Conservation (phyloP, 2,329 filamentous ascomycete genomes). For the Leptographium flavum region DNA sequence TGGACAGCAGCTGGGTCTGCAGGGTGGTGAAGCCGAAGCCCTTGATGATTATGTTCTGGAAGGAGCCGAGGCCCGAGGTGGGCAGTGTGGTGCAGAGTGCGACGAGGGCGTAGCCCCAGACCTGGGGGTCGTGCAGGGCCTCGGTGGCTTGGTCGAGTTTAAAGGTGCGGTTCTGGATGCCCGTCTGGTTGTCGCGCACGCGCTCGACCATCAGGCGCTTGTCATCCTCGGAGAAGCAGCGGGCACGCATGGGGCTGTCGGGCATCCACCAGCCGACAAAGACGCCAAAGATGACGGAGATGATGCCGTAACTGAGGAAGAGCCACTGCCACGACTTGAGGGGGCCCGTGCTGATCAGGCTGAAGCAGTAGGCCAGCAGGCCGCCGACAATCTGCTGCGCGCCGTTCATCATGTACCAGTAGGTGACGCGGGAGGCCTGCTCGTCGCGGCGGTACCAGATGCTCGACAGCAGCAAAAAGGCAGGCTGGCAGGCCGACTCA, state of each 20-base stretch:
- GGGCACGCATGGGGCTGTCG: constrained; percentile 57
- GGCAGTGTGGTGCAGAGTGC: constrained; percentile 60
- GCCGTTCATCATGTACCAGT: constrained; percentile 71
- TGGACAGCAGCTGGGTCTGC: constrained; percentile 58
- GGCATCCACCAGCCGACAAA: constrained; percentile 52
- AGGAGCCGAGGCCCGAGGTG: constrained; percentile 57
- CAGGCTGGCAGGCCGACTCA: constrained; percentile 55
- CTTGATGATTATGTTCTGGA: constrained; percentile 61
- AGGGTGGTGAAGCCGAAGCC: constrained; percentile 51
- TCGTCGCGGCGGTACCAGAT: constrained; percentile 62
- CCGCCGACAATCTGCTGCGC: constrained; percentile 59
- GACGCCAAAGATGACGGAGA: constrained; percentile 48
- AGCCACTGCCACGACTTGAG: constrained; percentile 55
- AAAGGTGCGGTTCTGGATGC: constrained; percentile 40
- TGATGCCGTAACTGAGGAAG: constrained; percentile 50
- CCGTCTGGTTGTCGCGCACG: constrained; percentile 45
- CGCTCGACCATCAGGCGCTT: constrained; percentile 50
- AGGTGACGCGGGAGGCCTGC: constrained; percentile 51
- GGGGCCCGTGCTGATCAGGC: constrained; percentile 34
- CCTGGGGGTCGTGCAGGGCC: constrained; percentile 50
- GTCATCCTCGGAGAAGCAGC: constrained; percentile 52
- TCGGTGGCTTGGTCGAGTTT: constrained; percentile 31
- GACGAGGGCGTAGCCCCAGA: constrained; percentile 50
- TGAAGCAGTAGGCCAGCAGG: constrained; percentile 51
- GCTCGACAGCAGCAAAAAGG: constrained; percentile 50